Evolutionary conservation across 148 eudicot species (phyloP).

Genomic region (Chenopodium quinoa): DNA sequence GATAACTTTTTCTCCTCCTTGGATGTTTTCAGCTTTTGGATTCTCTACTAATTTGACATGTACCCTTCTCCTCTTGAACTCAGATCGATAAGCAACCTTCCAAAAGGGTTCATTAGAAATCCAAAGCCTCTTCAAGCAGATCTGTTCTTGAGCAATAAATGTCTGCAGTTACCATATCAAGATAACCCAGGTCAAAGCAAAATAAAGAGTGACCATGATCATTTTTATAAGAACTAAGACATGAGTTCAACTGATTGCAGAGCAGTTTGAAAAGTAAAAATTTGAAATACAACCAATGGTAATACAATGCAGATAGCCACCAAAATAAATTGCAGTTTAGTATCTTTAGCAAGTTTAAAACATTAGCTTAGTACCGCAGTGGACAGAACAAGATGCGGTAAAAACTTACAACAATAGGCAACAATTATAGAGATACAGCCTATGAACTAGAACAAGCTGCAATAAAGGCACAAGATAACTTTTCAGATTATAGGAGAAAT

Average conservation of each 20-base stretch:
- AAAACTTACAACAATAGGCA: not conserved
- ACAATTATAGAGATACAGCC: not conserved
- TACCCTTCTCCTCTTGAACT: conserved; percentile 56
- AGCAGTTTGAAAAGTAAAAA: not conserved
- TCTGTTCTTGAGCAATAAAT: conserved; percentile 94
- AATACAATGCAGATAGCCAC: not conserved
- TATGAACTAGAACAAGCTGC: not conserved
- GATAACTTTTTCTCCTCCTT: conserved; percentile 62
- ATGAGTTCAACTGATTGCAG: not conserved
- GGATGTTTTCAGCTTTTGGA: conserved; percentile 47
- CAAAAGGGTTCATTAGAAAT: conserved; percentile 59
- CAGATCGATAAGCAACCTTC: conserved; percentile 65
- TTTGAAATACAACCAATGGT: not conserved
- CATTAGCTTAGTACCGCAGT: not conserved
- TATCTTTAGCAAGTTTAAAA: conserved; percentile 1
- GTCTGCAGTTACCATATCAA: conserved; percentile 43
- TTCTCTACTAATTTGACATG: conserved; percentile 62
- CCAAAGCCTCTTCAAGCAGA: conserved; percentile 77
- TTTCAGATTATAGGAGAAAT: not conserved
- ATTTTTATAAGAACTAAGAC: not conserved
- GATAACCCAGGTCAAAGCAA: conserved; percentile 9
- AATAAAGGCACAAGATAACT: not conserved
- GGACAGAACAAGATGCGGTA: not conserved
- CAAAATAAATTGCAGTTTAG: conserved; percentile 10
- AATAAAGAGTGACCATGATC: not conserved